Percentiles rank a stretch among this genome's conserved stretches.
phyloP scores from a whole-genome alignment of 257 asterid genomes.

The Mentha longifolia region DNA sequence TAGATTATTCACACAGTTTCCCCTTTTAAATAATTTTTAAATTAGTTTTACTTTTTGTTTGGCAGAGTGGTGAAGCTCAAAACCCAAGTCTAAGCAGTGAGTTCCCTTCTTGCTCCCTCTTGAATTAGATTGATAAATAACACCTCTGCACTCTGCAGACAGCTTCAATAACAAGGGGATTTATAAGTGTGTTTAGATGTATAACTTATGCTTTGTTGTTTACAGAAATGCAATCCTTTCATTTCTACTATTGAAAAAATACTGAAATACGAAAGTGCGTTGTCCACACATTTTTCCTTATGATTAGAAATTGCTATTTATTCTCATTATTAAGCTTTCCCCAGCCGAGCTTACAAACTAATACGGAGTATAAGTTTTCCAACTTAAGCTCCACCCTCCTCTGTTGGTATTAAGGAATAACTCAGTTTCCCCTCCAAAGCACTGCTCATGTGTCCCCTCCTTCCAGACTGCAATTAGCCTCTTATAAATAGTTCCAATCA shows the following conservation, averaged over 20 bases:
- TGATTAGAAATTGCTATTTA: neutral
- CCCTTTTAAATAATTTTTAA: constrained; percentile 21
- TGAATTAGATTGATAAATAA: constrained; percentile 29
- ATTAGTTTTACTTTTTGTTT: constrained; percentile 25
- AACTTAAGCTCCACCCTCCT: neutral
- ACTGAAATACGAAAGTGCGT: neutral
- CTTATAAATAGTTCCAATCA: neutral
- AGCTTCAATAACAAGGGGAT: constrained; percentile 18
- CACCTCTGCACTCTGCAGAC: constrained; percentile 21
- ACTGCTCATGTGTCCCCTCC: neutral
- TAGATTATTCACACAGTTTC: constrained; percentile 9
- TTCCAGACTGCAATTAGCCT: neutral
- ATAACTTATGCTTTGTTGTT: neutral
- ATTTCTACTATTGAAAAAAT: constrained; percentile 4
- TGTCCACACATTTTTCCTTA: neutral
- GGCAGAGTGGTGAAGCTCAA: constrained; percentile 56
- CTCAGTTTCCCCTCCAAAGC: neutral
- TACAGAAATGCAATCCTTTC: constrained; percentile 1
- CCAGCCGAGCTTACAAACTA: neutral
- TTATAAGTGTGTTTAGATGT: constrained; percentile 10
- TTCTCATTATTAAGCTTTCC: constrained; percentile 3
- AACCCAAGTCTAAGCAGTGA: constrained; percentile 56
- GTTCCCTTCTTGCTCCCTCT: constrained; percentile 39
- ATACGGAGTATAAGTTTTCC: neutral
- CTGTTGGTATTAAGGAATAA: neutral